phyloP scores from a whole-genome alignment of 2,329 filamentous ascomycete species.

The Pseudocercospora crystallina region DNA sequence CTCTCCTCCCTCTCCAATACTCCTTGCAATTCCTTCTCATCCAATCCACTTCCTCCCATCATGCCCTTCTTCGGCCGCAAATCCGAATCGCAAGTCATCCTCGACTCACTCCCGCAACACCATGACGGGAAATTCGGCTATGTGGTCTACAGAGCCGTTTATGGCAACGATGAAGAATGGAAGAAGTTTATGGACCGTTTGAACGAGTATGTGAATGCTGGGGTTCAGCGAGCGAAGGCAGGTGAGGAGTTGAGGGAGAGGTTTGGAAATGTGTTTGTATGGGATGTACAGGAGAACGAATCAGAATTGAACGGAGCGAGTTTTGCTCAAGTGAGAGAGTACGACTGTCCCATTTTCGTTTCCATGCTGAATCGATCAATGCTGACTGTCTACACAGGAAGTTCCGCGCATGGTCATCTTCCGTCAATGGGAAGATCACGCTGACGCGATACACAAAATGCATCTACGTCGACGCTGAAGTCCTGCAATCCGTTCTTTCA shows the following conservation, averaged over 20 bases:
- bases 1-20: too few species aligned
- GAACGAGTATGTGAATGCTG: neutral
- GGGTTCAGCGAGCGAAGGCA: neutral
- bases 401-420: slow-evolving; percentile 2
- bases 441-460: neutral
- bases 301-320: neutral
- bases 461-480: slow-evolving; percentile 11
- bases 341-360: neutral
- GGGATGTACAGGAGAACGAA: slow-evolving; percentile 3
- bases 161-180: slow-evolving; percentile 2
- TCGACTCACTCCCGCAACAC: neutral
- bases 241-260: neutral
- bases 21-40: too few species aligned
- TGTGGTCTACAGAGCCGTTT: slow-evolving; percentile 1
- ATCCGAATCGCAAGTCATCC: neutral
- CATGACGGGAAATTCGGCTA: slow-evolving; percentile 10
- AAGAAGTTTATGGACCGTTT: neutral
- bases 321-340: neutral
- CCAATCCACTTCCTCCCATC: too few species aligned
- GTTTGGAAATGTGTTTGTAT: neutral
- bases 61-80: too few species aligned
- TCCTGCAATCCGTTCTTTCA: neutral
- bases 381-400: neutral
- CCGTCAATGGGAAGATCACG: neutral
- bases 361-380: neutral